Evolutionary conservation across 345 rosid species (phyloP), one percentile per base, ranked within the genome.

Genomic region (Acer negundo): DNA sequence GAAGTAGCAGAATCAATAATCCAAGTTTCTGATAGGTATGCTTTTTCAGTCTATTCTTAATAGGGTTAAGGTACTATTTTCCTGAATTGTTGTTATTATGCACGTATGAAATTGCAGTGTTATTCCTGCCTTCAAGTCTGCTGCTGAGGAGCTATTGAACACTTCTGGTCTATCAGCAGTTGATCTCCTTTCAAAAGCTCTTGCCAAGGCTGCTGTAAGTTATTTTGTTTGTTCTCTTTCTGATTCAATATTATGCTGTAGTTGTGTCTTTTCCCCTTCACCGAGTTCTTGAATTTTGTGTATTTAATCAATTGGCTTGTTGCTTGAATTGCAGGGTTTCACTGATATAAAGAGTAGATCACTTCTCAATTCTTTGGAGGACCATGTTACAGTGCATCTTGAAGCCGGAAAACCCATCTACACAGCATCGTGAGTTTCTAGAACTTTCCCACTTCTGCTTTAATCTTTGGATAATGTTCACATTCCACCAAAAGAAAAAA

Each of bases 261-360:
- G 10, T 15, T 35, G 42, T 56, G 13, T 23, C 12, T 6, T 47
- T 23, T 74, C 16, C 24, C 0, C 19, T n/a, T 4, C 2, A 49
- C 69, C 26, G 2, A 10, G 63, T n/a, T 59, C 11, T n/a, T 2
- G 10, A 44, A 16, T 40, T 28, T 67, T 64, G 64, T 59, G 3
- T 44, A 22, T 47, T 42, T 42, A 22, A 24, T 17, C 12, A 17
- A 24, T 4, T 59, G 46, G 19, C 26, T 46, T 61, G 8, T 80
- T 19, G 44, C 59, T 3, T 73, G 59, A 44, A 56, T 64, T 85
- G 80, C 87, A 97, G 99, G 98, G 98, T 67, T 94, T 87, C 69
- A 93, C 93, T 26, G 98, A 94, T 78, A 88, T 93, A 56, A 97
- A 89, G 90, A 90, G 84, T 67, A 97, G 99, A 77, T 97, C 99